phyloP scores from a whole-genome alignment of 352 stramenopile genomes.

The Globisporangium paddicum region DNA sequence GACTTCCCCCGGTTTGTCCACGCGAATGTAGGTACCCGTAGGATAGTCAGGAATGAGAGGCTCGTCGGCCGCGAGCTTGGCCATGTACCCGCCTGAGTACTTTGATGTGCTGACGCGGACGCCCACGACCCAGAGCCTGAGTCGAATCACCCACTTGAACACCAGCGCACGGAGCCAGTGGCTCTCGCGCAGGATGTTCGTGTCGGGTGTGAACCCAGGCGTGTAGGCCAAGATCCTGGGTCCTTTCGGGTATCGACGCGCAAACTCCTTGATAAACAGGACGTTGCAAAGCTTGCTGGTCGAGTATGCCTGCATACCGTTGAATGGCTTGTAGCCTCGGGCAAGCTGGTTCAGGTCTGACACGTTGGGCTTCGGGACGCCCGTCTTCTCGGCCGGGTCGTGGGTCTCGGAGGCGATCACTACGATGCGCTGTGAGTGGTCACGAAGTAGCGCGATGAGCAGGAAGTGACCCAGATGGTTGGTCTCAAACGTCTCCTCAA shows the following conservation, averaged over 20 bases:
- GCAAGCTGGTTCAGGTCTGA: slow-evolving; percentile 22
- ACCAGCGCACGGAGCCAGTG: slow-evolving; percentile 5
- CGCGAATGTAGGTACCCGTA: slow-evolving; percentile 21
- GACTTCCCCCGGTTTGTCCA: slow-evolving; percentile 16
- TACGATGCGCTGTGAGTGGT: slow-evolving; percentile 20
- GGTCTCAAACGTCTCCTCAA: slow-evolving; percentile 29
- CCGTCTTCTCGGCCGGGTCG: slow-evolving; percentile 22
- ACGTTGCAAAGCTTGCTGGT: slow-evolving; percentile 32
- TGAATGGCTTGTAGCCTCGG: slow-evolving; percentile 14
- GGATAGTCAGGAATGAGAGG: slow-evolving; percentile 7
- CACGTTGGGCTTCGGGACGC: slow-evolving; percentile 14
- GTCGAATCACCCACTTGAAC: slow-evolving; percentile 1
- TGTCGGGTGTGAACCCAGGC: slow-evolving; percentile 20
- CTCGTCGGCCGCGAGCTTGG: slow-evolving; percentile 19
- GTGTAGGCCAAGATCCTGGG: slow-evolving; percentile 21
- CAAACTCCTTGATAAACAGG: slow-evolving; percentile 19
- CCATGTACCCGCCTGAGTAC: slow-evolving; percentile 24
- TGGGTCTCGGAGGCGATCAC: slow-evolving; percentile 22
- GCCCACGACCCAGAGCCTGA: neutral
- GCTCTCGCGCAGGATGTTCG: slow-evolving; percentile 16
- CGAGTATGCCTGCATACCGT: slow-evolving; percentile 18
- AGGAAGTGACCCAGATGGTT: slow-evolving; percentile 45
- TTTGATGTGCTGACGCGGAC: slow-evolving; percentile 13
- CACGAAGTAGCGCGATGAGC: slow-evolving; percentile 19
- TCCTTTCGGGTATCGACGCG: slow-evolving; percentile 18